Evolutionary conservation across 2,329 filamentous ascomycete genomes (phyloP).

Genomic region (Gremmenia infestans): DNA sequence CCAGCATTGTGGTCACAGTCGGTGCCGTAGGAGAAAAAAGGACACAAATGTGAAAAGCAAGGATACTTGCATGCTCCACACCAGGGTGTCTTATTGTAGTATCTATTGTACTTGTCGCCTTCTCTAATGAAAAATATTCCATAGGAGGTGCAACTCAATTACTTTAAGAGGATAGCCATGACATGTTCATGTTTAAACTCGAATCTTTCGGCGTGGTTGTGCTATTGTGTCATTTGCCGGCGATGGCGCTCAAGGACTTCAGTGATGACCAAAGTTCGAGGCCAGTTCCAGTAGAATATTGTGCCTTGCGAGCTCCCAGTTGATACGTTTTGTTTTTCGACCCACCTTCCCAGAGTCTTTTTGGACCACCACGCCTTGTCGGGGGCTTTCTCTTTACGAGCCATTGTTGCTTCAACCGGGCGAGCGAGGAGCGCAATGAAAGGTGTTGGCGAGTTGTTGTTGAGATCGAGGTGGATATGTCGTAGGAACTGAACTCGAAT

Average conservation of each 20-base stretch:
- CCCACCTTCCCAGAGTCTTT: too few species aligned
- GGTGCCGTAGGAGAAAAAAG: conserved; percentile 10
- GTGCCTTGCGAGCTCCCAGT: too few species aligned
- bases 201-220: too few species aligned
- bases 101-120: conserved; percentile 11
- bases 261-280: too few species aligned
- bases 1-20: conserved; percentile 11
- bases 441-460: not conserved
- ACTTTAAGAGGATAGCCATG: too few species aligned
- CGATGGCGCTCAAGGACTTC: too few species aligned
- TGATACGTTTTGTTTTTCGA: too few species aligned
- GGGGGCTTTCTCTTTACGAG: too few species aligned
- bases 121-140: conserved; percentile 6
- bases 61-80: conserved; percentile 8
- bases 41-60: conserved; percentile 9
- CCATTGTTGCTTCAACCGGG: too few species aligned
- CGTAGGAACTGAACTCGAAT: not conserved
- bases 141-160: not conserved
- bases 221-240: too few species aligned
- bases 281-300: too few species aligned
- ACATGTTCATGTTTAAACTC: not conserved
- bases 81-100: conserved; percentile 9
- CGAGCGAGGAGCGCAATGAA: not conserved
- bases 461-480: not conserved
- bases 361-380: too few species aligned